These are phyloP conservation scores for Ceratobasidium sp. DNA, from an alignment of 1,284 basidiomycete genomes.

Conservation along the genomic window DNA sequence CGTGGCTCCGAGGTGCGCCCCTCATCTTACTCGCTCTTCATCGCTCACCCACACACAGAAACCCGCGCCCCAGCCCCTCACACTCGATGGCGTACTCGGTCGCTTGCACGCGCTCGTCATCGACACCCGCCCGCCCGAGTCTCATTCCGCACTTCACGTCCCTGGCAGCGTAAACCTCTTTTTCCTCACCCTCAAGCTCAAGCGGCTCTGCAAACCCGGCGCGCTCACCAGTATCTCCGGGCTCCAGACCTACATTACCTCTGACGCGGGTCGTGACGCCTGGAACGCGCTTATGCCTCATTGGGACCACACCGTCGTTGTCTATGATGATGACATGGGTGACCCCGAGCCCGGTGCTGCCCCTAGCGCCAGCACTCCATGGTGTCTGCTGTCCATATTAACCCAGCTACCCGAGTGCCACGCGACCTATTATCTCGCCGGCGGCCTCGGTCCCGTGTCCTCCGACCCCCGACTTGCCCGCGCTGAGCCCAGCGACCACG, in stretches of 20 bases:
- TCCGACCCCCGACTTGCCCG: constrained; percentile 44
- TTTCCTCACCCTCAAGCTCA: constrained; percentile 87
- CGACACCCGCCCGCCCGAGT: constrained; percentile 79
- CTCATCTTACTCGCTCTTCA: neutral
- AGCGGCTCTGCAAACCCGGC: constrained; percentile 79
- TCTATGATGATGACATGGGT: constrained; percentile 83
- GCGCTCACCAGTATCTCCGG: constrained; percentile 74
- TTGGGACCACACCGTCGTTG: constrained; percentile 81
- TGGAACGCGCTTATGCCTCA: constrained; percentile 73
- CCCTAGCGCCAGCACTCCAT: constrained; percentile 62
- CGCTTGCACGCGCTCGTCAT: constrained; percentile 65
- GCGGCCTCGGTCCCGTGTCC: constrained; percentile 71
- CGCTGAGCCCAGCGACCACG: neutral
- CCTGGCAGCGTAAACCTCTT: constrained; percentile 80
- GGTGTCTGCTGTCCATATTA: constrained; percentile 52
- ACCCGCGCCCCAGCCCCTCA: constrained; percentile 6
- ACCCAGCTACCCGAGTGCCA: constrained; percentile 42
- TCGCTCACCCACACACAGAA: neutral
- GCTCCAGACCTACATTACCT: constrained; percentile 82
- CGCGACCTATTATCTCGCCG: constrained; percentile 71
- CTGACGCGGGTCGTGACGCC: constrained; percentile 72
- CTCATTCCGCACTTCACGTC: constrained; percentile 75
- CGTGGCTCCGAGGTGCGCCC: no score
- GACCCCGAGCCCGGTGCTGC: constrained; percentile 66
- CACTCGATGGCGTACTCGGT: constrained; percentile 10